These are phyloP conservation scores for Kewa caespitosa DNA, from an alignment of 179 eudicot species.

Conservation along the genomic window DNA sequence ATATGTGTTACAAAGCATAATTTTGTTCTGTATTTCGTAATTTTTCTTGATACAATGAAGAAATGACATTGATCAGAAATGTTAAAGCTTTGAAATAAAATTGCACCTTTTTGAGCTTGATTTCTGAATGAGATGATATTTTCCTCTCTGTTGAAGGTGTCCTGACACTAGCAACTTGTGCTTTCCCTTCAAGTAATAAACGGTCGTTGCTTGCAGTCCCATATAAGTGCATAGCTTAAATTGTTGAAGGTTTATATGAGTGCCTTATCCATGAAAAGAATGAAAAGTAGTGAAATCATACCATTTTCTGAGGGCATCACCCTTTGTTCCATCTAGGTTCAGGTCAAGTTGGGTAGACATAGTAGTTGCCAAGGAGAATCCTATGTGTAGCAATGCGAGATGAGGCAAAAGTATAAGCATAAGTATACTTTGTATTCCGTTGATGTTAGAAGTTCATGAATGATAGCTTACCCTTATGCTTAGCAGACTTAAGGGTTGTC, in stretches of 20 bases:
- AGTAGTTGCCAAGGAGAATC: not conserved
- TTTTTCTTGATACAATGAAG: too few relatives aligned
- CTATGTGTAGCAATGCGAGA: not conserved
- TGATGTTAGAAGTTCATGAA: too few relatives aligned
- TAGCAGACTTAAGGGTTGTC: not conserved
- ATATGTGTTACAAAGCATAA: too few relatives aligned
- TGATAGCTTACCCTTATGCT: not conserved
- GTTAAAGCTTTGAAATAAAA: too few relatives aligned
- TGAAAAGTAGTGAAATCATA: not conserved
- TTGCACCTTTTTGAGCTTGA: not conserved
- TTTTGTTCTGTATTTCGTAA: too few relatives aligned
- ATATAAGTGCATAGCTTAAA: too few relatives aligned
- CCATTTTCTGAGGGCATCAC: not conserved
- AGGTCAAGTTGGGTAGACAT: not conserved
- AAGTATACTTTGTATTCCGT: not conserved
- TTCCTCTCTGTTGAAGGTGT: not conserved
- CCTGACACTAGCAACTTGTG: not conserved
- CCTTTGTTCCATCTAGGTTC: not conserved
- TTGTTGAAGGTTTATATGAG: too few relatives aligned
- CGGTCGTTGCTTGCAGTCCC: not conserved
- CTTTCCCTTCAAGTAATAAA: not conserved
- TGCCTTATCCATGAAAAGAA: too few relatives aligned
- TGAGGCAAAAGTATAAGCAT: not conserved
- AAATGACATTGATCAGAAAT: too few relatives aligned
- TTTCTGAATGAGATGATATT: not conserved